phyloP scores from a whole-genome alignment of 2,329 filamentous ascomycete species.

The Ramularia endophylla region DNA sequence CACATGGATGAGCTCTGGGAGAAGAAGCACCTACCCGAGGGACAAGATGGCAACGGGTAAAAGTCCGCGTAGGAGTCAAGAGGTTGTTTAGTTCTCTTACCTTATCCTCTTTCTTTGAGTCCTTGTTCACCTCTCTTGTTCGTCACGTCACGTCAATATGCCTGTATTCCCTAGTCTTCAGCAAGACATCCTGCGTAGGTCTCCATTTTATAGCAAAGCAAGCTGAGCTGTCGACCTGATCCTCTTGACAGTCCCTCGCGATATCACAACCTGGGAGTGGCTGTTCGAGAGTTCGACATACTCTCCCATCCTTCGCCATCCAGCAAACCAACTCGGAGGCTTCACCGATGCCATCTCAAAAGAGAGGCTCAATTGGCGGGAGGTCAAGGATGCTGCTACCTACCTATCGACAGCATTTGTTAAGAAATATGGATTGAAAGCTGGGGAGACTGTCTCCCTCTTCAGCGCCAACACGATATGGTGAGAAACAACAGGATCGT shows the following conservation, averaged over 20 bases:
- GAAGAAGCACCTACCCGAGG: too few relatives aligned
- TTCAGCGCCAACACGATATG: constrained; percentile 62
- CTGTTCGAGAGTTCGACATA: constrained; percentile 51
- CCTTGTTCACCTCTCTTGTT: too few relatives aligned
- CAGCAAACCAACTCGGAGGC: constrained; percentile 39
- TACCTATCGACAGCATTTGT: constrained; percentile 56
- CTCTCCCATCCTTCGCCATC: constrained; percentile 42
- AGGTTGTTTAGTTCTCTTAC: too few relatives aligned
- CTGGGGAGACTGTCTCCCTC: constrained; percentile 53
- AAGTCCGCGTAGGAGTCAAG: too few relatives aligned
- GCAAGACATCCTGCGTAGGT: constrained; percentile 20
- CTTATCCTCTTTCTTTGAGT: too few relatives aligned
- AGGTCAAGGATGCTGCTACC: constrained; percentile 53
- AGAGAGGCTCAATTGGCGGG: constrained; percentile 52
- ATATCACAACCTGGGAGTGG: constrained; percentile 56
- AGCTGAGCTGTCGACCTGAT: too few relatives aligned
- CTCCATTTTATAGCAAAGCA: too few relatives aligned
- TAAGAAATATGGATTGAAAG: constrained; percentile 48
- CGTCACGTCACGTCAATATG: too few relatives aligned
- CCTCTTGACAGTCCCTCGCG: constrained; percentile 48
- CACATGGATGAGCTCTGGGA: too few relatives aligned
- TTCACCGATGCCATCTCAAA: constrained; percentile 56
- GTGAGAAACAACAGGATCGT: too few relatives aligned
- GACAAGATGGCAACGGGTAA: too few relatives aligned
- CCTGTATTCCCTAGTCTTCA: constrained; percentile 19